Evolutionary conservation across 2,329 filamentous ascomycete species (phyloP).

Genomic region (Aspergillus quadrilineatus): DNA sequence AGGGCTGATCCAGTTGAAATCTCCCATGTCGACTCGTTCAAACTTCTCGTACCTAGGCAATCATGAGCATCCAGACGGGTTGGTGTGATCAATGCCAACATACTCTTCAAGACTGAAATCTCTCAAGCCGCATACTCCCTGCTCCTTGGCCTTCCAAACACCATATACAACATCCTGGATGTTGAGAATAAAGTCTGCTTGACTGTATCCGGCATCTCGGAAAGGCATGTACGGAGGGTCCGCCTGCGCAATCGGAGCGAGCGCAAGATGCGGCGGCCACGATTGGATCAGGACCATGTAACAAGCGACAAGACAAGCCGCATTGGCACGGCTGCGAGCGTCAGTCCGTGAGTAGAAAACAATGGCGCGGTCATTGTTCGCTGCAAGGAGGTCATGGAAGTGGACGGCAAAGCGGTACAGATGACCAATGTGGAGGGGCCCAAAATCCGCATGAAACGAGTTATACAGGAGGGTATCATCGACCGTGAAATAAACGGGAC

Average conservation of each 20-base stretch:
- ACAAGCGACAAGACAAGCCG: constrained; percentile 89
- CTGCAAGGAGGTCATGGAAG: constrained; percentile 91
- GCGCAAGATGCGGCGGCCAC: constrained; percentile 92
- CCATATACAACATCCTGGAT: constrained; percentile 98
- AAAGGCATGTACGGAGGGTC: constrained; percentile 99
- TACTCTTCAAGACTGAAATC: constrained; percentile 92
- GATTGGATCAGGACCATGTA: constrained; percentile 99
- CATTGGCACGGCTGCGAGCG: constrained; percentile 83
- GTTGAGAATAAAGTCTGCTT: constrained; percentile 92
- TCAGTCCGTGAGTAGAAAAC: constrained; percentile 96
- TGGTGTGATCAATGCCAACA: constrained; percentile 26
- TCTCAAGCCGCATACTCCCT: constrained; percentile 84
- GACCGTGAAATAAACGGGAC: constrained; percentile 92
- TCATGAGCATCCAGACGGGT: constrained; percentile 15
- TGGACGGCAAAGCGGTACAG: constrained; percentile 94
- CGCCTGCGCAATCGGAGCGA: constrained; percentile 93
- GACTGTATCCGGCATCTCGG: constrained; percentile 95
- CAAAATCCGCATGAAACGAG: constrained; percentile 97
- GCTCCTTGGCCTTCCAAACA: constrained; percentile 98
- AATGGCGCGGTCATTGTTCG: constrained; percentile 84
- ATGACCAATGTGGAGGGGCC: constrained; percentile 94
- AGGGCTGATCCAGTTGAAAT: constrained; percentile 99
- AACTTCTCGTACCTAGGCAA: constrained; percentile 76
- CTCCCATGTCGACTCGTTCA: constrained; percentile 94
- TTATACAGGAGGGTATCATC: constrained; percentile 94